Evolutionary conservation across 1,284 basidiomycete genomes (phyloP).

Genomic region (Rhodofomes roseus): DNA sequence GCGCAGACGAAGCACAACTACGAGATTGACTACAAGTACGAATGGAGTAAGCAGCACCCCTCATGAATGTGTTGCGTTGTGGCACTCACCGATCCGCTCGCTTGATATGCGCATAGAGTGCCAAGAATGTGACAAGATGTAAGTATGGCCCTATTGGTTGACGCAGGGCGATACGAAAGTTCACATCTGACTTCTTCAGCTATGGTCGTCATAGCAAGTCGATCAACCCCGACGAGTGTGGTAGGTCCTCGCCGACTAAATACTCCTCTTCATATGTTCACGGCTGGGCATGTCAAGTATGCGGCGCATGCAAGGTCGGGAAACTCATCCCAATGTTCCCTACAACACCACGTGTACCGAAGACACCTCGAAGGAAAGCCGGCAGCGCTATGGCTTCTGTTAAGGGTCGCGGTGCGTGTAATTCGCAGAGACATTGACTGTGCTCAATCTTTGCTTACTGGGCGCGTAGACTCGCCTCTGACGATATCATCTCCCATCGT

Average conservation of each 20-base stretch:
- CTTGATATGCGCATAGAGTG: conserved; percentile 44
- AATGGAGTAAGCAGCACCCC: conserved; percentile 58
- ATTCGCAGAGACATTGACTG: neutral
- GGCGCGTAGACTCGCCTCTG: conserved; percentile 33
- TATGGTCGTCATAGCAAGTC: conserved; percentile 79
- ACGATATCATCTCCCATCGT: neutral
- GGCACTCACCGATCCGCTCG: neutral
- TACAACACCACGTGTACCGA: conserved; percentile 25
- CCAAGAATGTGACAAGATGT: conserved; percentile 64
- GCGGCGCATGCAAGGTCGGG: conserved; percentile 50
- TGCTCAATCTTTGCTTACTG: neutral
- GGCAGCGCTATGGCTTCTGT: conserved; percentile 42
- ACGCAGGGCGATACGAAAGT: neutral
- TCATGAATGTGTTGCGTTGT: neutral
- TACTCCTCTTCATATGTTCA: neutral
- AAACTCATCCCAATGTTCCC: conserved; percentile 54
- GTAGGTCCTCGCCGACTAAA: conserved; percentile 35
- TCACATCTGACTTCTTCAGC: conserved; percentile 31
- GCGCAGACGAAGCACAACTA: conserved; percentile 70
- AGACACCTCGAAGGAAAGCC: conserved; percentile 36
- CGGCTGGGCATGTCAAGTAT: conserved; percentile 29
- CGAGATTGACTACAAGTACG: conserved; percentile 72
- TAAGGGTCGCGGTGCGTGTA: conserved; percentile 42
- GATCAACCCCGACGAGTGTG: conserved; percentile 63
- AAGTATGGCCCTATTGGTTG: conserved; percentile 26